Base-by-base conservation (phyloP, 225 moss, liverwort and hornwort genomes). In the Bryum argenteum region DNA sequence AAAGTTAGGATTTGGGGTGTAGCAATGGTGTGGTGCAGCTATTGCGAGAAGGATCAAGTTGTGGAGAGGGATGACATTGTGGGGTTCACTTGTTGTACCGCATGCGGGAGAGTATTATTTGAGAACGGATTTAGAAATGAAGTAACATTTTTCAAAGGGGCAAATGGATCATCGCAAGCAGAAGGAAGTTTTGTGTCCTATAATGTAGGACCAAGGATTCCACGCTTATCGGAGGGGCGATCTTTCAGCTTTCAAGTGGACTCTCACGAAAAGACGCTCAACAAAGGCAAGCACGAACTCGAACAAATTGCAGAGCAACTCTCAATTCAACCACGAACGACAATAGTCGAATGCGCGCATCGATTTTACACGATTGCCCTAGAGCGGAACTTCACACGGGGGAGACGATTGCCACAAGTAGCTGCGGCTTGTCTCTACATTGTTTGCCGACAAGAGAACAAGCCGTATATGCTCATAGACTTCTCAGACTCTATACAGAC, bases 371-470 rank as follows among this genome's bases (percentile, higher is more conserved):
- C 92, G 78, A 94, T 99, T 84, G 98, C 98, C 38, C 84, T 99
- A 67, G 98, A 99, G 83, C 88, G 98, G 69, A 94, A 94, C 77
- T 99, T 99, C 65, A 99, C 98, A 11, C 85, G 94, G 80, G 98
- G 98, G 55, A 88, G 98, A 28, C 98, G 88, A 33, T 90, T 91
- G 43, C 90, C 89, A 52, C 94, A 92, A 87, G 98, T 99, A 44
- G 98, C 98, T 52, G 98, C 92, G 70, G 89, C 98, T 57, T 94
- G 94, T 80, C 85, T 99, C 60, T 99, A 99, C 87, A 99, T 99
- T 87, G 98, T 99, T 85, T 99, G 98, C 98, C 94, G 98, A 81
- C 94, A 99, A 79, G 94, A 89, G 81, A 94, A 91, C 72, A 94
- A 94, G 69, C 98, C 98, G 16, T 94, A 92, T 68, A 99, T 99